phyloP scores from a whole-genome alignment of 257 asterid species.

The Solanum paucissectum region DNA sequence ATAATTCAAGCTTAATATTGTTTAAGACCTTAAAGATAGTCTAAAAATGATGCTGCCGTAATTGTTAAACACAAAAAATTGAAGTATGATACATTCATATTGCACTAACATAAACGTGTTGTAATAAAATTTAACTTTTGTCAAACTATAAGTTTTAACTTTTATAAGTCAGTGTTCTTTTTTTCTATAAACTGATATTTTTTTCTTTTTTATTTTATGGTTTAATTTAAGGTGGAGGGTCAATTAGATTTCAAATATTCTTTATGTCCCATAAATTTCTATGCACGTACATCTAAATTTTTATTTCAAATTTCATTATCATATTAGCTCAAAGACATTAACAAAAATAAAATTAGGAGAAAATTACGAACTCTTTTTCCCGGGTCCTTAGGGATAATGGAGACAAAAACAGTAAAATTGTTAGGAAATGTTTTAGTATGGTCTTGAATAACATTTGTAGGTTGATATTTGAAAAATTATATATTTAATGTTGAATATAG shows the following conservation, averaged over 20 bases:
- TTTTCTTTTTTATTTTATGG: not conserved
- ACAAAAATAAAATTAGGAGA: not conserved
- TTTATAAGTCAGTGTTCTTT: not conserved
- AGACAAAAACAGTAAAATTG: not conserved
- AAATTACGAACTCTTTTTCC: not conserved
- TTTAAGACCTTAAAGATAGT: not conserved
- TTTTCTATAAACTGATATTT: not conserved
- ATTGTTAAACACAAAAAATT: not conserved
- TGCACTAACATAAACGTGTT: not conserved
- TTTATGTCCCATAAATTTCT: not conserved
- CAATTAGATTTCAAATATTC: not conserved
- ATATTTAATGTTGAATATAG: not conserved
- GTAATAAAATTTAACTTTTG: not conserved
- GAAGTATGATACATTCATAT: not conserved
- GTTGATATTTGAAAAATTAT: not conserved
- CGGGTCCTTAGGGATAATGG: not conserved
- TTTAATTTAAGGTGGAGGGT: not conserved
- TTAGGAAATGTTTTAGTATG: not conserved
- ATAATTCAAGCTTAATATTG: not conserved
- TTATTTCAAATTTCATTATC: not conserved
- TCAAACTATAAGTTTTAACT: not conserved
- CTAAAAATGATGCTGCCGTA: not conserved
- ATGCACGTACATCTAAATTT: not conserved
- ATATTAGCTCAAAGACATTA: not conserved
- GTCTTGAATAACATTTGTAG: not conserved